Percentiles rank a stretch among this genome's conserved stretches.
Conservation (phyloP, 306 rosid genomes). For the Senna siamea region DNA sequence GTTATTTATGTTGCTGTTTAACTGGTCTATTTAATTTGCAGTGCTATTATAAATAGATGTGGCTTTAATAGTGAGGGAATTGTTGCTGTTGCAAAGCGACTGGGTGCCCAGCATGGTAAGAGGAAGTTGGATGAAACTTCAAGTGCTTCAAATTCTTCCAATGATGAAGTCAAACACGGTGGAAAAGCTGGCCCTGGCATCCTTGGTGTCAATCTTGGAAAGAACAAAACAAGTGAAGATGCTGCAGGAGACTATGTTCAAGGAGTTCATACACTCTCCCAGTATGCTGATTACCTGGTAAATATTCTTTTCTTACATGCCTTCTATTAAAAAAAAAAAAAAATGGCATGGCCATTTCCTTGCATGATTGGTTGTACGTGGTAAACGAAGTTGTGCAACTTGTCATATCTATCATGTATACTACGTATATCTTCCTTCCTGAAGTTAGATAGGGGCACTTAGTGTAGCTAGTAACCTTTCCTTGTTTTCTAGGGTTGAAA, state of each 20-base stretch:
- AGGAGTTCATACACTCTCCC: conserved; percentile 97
- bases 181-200: conserved; percentile 99
- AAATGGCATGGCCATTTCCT: neutral
- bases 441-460: conserved; percentile 14
- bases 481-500: conserved; percentile 8
- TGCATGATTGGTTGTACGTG: conserved; percentile 20
- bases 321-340: conserved; percentile 3
- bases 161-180: conserved; percentile 74
- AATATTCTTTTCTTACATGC: conserved; percentile 25
- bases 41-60: conserved; percentile 92
- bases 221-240: conserved; percentile 96
- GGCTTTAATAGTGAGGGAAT: conserved; percentile 97
- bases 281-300: conserved; percentile 97
- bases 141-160: conserved; percentile 57
- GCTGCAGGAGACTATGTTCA: conserved; percentile 95
- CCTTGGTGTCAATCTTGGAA: conserved; percentile 97
- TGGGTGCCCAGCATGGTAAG: conserved; percentile 95
- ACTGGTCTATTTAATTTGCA: conserved; percentile 47
- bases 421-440: conserved; percentile 14
- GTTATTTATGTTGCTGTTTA: conserved; percentile 30
- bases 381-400: neutral
- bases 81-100: conserved; percentile 92
- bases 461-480: conserved; percentile 10
- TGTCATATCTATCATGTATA: neutral
- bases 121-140: conserved; percentile 93